phyloP scores from a whole-genome alignment of 106 monocot genomes.

The Dendrobium catenatum region DNA sequence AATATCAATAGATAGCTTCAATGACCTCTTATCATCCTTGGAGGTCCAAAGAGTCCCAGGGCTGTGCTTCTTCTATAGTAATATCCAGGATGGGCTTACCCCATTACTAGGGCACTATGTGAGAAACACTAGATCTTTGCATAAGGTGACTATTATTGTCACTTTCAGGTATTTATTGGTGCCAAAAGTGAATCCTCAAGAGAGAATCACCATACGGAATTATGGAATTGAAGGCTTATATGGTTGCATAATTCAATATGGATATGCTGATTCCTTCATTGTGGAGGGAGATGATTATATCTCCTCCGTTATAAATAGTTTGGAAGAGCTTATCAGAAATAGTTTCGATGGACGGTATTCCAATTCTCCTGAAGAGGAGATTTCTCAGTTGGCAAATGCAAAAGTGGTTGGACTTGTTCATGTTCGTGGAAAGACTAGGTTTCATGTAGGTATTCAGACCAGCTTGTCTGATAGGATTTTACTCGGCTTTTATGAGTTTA shows the following conservation, averaged over 20 bases:
- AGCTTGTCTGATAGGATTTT: slow-evolving; percentile 47
- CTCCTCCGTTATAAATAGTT: slow-evolving; percentile 20
- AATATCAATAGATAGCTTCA: slow-evolving; percentile 35
- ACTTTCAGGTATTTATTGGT: slow-evolving; percentile 54
- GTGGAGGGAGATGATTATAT: slow-evolving; percentile 35
- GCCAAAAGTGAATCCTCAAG: slow-evolving; percentile 38
- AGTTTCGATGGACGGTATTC: background rate
- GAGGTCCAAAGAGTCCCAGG: slow-evolving; percentile 44
- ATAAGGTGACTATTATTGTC: slow-evolving; percentile 46
- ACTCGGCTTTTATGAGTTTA: slow-evolving; percentile 68
- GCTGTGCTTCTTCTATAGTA: slow-evolving; percentile 71
- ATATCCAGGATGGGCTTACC: slow-evolving; percentile 50
- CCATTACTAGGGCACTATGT: slow-evolving; percentile 64
- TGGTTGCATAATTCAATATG: slow-evolving; percentile 59
- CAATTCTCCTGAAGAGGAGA: slow-evolving; percentile 20
- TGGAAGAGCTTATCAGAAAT: slow-evolving; percentile 25
- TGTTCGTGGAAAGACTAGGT: slow-evolving; percentile 66
- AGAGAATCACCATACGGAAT: slow-evolving; percentile 32
- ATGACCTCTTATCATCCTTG: slow-evolving; percentile 23
- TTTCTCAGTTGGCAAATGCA: slow-evolving; percentile 32
- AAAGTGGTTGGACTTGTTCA: slow-evolving; percentile 41
- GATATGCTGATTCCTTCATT: slow-evolving; percentile 38
- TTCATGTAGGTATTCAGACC: slow-evolving; percentile 30
- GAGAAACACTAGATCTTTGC: slow-evolving; percentile 44
- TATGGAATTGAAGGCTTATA: slow-evolving; percentile 43